phyloP scores from a whole-genome alignment of 306 rosid genomes.

The Erythrophleum fordii region DNA sequence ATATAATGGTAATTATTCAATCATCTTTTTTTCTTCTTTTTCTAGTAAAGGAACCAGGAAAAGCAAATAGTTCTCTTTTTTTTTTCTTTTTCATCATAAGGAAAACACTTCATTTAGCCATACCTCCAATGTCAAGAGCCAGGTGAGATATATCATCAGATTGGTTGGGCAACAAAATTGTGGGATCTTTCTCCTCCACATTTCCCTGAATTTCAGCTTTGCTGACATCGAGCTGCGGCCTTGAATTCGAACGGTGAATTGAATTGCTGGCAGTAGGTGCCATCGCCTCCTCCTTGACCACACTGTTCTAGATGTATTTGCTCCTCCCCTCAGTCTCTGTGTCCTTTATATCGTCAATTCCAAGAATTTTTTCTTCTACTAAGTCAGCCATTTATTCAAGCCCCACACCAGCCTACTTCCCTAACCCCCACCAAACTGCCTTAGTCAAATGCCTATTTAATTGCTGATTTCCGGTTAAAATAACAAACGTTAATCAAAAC shows the following conservation, averaged over 20 bases:
- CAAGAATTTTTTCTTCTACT: constrained; percentile 41
- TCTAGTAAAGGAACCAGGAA: background rate
- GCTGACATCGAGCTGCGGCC: constrained; percentile 86
- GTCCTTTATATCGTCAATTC: constrained; percentile 43
- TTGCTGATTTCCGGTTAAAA: background rate
- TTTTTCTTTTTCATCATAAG: background rate
- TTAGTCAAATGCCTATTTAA: constrained; percentile 16
- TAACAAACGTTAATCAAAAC: background rate
- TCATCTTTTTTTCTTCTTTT: fast-evolving
- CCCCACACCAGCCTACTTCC: constrained; percentile 28
- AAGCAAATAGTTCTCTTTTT: background rate
- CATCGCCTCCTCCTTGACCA: constrained; percentile 52
- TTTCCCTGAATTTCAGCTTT: constrained; percentile 81
- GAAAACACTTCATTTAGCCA: background rate
- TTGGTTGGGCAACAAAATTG: constrained; percentile 83
- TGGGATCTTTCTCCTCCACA: constrained; percentile 72
- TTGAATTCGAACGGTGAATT: constrained; percentile 72
- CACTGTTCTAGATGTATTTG: constrained; percentile 13
- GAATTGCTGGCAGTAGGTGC: constrained; percentile 53
- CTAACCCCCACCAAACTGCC: constrained; percentile 10
- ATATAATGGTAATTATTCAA: no score
- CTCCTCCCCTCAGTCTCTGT: constrained; percentile 26
- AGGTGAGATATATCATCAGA: constrained; percentile 80
- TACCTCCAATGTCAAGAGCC: constrained; percentile 89
- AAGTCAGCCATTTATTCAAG: constrained; percentile 51